Conservation (phyloP, 441 rosid genomes). For the Biscutella laevigata region DNA sequence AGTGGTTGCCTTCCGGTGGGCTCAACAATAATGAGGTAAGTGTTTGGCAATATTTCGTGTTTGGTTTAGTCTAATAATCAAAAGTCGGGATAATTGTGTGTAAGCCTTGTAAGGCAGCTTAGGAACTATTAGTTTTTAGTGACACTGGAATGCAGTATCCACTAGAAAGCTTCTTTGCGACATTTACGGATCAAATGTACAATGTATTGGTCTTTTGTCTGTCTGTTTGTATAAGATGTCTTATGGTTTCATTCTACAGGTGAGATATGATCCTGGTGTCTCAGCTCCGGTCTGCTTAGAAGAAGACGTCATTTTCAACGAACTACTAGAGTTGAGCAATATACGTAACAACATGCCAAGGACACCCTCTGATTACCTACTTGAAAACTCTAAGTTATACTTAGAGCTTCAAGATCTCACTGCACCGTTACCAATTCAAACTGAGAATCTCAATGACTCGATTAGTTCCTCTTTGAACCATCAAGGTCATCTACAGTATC, state of each 20-base stretch:
- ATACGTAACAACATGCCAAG: slow-evolving; percentile 8
- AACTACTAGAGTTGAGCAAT: slow-evolving; percentile 30
- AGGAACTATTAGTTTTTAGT: neutral
- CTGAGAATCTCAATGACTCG: too few relatives aligned
- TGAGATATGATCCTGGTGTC: neutral
- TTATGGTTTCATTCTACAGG: slow-evolving; percentile 12
- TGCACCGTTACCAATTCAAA: neutral
- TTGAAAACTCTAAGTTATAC: slow-evolving; percentile 4
- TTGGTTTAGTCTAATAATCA: too few relatives aligned
- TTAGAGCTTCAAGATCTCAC: slow-evolving; percentile 28
- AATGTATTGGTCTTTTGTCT: neutral
- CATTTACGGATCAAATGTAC: neutral
- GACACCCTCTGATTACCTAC: neutral
- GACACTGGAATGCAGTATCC: neutral
- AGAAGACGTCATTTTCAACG: slow-evolving; percentile 22
- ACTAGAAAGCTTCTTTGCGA: neutral
- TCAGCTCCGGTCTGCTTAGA: slow-evolving; percentile 16
- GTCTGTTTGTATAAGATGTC: neutral
- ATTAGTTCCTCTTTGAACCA: too few relatives aligned
- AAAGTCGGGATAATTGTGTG: too few relatives aligned
- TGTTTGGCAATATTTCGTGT: neutral
- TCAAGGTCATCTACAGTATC: neutral
- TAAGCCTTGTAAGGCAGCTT: too few relatives aligned
- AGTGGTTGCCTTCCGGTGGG: neutral
- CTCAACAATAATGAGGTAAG: slow-evolving; percentile 29